Evolutionary conservation across 495 filamentous ascomycete species (phyloP), one percentile per base, ranked within the genome.

Genomic region (Penicillium maclennaniae): DNA sequence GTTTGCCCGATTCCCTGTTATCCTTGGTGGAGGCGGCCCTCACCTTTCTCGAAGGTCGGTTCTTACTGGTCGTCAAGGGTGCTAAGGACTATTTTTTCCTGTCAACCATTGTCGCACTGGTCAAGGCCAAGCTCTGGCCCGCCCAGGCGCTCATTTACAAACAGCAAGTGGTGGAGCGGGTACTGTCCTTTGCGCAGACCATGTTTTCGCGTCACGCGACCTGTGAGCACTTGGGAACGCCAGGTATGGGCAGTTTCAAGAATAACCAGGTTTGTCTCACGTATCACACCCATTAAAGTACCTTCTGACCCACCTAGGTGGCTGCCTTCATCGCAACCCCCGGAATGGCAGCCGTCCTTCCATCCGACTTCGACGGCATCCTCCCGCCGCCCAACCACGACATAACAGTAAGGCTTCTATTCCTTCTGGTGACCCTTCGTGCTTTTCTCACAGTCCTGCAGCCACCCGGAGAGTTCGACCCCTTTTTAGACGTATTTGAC

Each of bases 81-180:
- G 70, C 72, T 4, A 76, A 75, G 43, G 72, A 76, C 43, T 76
- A 74, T 47, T 75, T 74, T 45, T 75, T 75, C 54, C 61, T 75
- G 41, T 75, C 71, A 0, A 74, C 72, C 3, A 69, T 76, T 23
- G 47, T 70, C 10, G 68, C 70, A 7, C 44, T 75, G 3, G 73
- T 72, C 37, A 76, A 75, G 39, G 50, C 68, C 21, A 69, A 64
- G 25, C 44, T 74, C 7, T 75, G 69, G 71, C 69, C 72, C 0
- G 53, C 50, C 1, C 73, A 76, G 46, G 66, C 66, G 15, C 55
- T 53, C 8, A 52, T 69, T 40, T 71, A 69, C 48, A 76, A 74
- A 36, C 68, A 71, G 38, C 65, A 71, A 31, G 72, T 72, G 0
- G 65, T 75, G 3, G 68, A 75, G 41, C 69, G 72, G 0, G 65